phyloP scores from a whole-genome alignment of 805 yeast genomes.

The Saturnispora gosingensis region DNA sequence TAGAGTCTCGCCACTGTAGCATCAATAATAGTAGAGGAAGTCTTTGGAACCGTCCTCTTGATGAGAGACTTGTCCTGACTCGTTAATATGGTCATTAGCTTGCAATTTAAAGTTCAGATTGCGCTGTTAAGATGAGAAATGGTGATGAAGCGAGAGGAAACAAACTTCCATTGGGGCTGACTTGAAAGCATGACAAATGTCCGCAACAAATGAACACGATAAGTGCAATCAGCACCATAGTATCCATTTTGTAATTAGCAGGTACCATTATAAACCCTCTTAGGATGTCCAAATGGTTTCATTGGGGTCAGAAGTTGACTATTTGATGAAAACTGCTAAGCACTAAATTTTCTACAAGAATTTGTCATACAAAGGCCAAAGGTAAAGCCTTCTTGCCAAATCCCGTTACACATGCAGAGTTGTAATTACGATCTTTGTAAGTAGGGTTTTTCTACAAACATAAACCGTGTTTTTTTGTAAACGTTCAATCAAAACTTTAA shows the following conservation, averaged over 20 bases:
- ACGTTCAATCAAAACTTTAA: background rate
- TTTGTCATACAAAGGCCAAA: background rate
- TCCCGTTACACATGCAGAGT: no score
- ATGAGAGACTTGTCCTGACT: conserved; percentile 77
- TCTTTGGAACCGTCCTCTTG: conserved; percentile 82
- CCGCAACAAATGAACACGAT: background rate
- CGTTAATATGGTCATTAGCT: conserved; percentile 30
- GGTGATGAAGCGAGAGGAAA: background rate
- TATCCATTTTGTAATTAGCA: no score
- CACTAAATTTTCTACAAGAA: background rate
- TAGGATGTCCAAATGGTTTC: no score
- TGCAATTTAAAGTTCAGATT: background rate
- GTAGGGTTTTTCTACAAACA: no score
- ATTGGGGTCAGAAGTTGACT: background rate
- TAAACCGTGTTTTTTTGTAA: no score
- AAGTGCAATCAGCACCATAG: background rate
- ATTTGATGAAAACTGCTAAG: background rate
- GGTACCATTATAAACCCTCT: background rate
- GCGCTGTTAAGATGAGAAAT: background rate
- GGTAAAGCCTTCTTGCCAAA: background rate
- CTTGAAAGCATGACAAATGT: background rate
- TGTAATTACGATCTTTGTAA: no score
- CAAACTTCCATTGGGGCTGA: background rate
- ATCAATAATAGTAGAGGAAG: conserved; percentile 78
- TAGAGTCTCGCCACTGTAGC: conserved; percentile 86